Evolutionary conservation across 1,284 basidiomycete species (phyloP).

Genomic region (Ustilago shanxiensis): DNA sequence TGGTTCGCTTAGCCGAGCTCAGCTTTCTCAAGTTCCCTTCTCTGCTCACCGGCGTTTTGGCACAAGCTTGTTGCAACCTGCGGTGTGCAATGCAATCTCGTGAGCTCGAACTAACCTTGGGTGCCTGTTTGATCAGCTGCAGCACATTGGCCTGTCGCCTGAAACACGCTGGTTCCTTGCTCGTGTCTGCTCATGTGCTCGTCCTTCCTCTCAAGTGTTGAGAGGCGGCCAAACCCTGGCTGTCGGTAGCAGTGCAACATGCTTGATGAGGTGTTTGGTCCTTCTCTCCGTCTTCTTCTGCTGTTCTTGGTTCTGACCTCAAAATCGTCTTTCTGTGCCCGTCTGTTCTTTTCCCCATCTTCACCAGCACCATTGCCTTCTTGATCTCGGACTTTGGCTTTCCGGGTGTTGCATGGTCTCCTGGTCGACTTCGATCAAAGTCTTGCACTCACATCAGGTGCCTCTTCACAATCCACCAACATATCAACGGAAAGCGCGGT

Average conservation of each 20-base stretch:
- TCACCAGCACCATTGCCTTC: not conserved
- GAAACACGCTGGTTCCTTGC: not conserved
- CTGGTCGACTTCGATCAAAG: not conserved
- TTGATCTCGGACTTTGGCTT: not conserved
- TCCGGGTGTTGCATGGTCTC: not conserved
- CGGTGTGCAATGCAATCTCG: not conserved
- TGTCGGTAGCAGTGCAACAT: not conserved
- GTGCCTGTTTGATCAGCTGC: conserved; percentile 2
- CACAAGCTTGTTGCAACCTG: no score
- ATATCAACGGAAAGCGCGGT: not conserved
- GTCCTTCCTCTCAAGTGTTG: not conserved
- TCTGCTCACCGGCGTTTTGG: not conserved
- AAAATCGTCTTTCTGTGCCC: not conserved
- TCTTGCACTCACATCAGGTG: not conserved
- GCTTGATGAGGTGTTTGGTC: not conserved
- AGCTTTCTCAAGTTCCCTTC: not conserved
- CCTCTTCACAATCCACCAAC: not conserved
- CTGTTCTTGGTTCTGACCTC: not conserved
- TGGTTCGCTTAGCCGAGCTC: conserved; percentile 13
- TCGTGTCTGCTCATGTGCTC: conserved; percentile 1
- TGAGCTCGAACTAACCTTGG: not conserved
- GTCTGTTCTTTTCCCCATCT: not conserved
- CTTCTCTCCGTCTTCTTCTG: not conserved
- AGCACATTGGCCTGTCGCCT: no score
- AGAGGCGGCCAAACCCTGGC: not conserved